These are phyloP conservation scores for Vitis rupestris DNA, from an alignment of 164 flowering plant genomes.

Conservation along the genomic window DNA sequence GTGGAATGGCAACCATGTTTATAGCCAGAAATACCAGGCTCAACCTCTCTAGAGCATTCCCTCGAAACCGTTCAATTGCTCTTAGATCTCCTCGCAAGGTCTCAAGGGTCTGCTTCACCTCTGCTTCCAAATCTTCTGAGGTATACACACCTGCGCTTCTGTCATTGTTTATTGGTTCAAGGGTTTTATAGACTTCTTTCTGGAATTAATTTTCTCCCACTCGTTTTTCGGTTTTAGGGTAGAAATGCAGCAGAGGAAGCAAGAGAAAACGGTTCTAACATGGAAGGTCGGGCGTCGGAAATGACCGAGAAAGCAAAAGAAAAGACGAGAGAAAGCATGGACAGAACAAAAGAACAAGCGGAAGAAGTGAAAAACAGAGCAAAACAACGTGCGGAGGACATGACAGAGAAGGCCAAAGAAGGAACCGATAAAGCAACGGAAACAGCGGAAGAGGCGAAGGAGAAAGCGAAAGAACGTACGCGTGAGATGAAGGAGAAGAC, in stretches of 20 bases:
- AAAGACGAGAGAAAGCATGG: background rate
- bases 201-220: no score
- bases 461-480: constrained; percentile 22
- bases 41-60: constrained; percentile 34
- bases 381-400: background rate
- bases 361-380: background rate
- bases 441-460: constrained; percentile 2
- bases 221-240: constrained; percentile 2
- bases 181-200: no score
- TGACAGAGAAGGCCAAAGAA: constrained; percentile 10
- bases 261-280: constrained; percentile 10
- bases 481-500: constrained; percentile 16
- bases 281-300: background rate
- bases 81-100: constrained; percentile 21
- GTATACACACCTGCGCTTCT: constrained; percentile 8
- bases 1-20: constrained; percentile 36
- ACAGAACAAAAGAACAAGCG: background rate
- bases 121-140: constrained; percentile 36
- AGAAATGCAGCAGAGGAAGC: background rate
- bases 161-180: background rate
- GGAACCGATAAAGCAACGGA: constrained; percentile 4
- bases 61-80: constrained; percentile 21
- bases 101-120: constrained; percentile 50
- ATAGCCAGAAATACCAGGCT: constrained; percentile 26
- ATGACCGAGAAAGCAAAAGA: background rate